phyloP scores from a whole-genome alignment of 176 grass and related monocot species.

The Aegilops tauschii region DNA sequence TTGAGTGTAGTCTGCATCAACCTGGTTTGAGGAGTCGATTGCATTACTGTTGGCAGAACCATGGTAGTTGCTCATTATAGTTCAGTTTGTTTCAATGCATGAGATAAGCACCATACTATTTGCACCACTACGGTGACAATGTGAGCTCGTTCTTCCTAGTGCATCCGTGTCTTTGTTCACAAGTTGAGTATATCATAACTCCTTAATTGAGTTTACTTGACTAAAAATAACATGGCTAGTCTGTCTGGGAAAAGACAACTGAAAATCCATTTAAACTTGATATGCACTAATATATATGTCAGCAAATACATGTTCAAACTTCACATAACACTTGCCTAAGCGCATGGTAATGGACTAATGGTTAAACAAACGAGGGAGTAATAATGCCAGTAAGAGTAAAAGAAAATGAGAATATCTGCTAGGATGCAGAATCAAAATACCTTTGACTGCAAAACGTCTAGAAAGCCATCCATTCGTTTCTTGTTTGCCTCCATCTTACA shows the following conservation, averaged over 20 bases:
- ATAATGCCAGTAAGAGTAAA: not conserved
- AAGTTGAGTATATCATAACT: not conserved
- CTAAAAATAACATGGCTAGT: not conserved
- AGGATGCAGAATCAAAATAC: slow-evolving; percentile 26
- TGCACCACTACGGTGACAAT: not conserved
- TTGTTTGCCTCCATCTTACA: slow-evolving; percentile 90
- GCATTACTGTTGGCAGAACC: not conserved
- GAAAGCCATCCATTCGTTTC: slow-evolving; percentile 67
- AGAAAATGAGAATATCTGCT: not conserved
- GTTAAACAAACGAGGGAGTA: not conserved
- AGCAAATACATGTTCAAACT: not conserved
- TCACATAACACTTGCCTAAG: not conserved
- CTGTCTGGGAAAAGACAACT: not conserved
- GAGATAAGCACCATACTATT: not conserved
- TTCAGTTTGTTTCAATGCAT: not conserved
- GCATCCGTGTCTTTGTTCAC: not conserved
- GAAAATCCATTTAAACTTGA: slow-evolving; percentile 1
- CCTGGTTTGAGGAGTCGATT: not conserved
- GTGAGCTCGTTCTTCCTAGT: not conserved
- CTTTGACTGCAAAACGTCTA: slow-evolving; percentile 58
- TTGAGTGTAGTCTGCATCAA: not conserved
- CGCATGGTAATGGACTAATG: not conserved
- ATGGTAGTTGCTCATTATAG: not conserved
- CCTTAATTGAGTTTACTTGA: not conserved
- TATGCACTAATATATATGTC: not conserved